Conservation (phyloP, 768 basidiomycete species). For the Heimioporus sp. region DNA sequence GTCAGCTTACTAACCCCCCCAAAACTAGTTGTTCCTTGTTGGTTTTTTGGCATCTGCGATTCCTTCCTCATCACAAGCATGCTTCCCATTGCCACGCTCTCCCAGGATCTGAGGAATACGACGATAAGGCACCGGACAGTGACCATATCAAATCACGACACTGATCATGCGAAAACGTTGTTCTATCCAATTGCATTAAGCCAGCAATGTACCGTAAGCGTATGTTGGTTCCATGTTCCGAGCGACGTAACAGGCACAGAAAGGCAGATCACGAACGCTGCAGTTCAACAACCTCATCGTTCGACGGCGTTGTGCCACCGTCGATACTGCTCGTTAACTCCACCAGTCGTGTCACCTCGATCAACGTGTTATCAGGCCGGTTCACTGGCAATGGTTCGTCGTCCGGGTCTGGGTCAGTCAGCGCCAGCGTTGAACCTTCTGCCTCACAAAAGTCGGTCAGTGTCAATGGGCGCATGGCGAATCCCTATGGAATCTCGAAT, state of each 20-base stretch:
- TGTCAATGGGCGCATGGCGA: slow-evolving; percentile 69
- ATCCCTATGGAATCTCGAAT: slow-evolving; percentile 50
- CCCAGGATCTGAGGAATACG: too few relatives aligned
- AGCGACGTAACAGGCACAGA: neutral
- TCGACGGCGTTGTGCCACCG: neutral
- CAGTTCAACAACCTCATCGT: neutral
- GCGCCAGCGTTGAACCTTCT: slow-evolving; percentile 31
- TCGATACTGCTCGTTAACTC: neutral
- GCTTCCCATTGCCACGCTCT: too few relatives aligned
- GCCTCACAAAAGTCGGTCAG: slow-evolving; percentile 64
- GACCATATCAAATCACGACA: neutral
- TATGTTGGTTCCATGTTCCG: neutral
- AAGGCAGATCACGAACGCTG: slow-evolving; percentile 6
- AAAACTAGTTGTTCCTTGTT: too few relatives aligned
- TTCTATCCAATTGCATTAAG: slow-evolving; percentile 12
- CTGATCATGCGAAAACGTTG: neutral
- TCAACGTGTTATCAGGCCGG: neutral
- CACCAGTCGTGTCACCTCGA: neutral
- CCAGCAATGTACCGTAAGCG: slow-evolving; percentile 7
- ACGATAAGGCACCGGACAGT: neutral
- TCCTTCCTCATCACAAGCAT: too few relatives aligned
- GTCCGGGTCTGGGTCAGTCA: slow-evolving; percentile 27
- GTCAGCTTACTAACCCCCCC: too few relatives aligned
- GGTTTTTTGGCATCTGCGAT: too few relatives aligned
- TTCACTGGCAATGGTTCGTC: slow-evolving; percentile 21